These are phyloP conservation scores for Chrysanthemum seticuspe DNA, from an alignment of 129 eudicot species.

Conservation along the genomic window DNA sequence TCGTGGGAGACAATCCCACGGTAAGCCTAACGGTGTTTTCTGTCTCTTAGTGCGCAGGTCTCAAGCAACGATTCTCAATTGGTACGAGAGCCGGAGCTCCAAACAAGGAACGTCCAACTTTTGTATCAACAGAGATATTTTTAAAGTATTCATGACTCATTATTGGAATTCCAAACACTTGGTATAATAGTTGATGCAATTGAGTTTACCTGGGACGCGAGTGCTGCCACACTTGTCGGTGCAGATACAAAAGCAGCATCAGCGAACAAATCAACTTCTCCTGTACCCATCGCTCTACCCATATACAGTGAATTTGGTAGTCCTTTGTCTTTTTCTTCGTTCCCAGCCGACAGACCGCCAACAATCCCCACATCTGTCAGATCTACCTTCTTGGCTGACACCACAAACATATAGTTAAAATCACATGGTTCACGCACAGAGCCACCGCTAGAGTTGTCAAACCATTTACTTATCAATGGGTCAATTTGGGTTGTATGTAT, in stretches of 20 bases:
- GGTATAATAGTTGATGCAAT: too few relatives aligned
- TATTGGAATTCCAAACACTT: not conserved
- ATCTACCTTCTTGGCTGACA: slow-evolving; percentile 65
- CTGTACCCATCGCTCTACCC: slow-evolving; percentile 61
- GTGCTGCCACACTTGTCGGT: slow-evolving; percentile 44
- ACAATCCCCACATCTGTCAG: slow-evolving; percentile 58
- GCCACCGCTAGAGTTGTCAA: too few relatives aligned
- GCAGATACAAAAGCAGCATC: slow-evolving; percentile 95
- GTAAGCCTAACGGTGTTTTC: too few relatives aligned
- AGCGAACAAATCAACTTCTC: slow-evolving; percentile 94
- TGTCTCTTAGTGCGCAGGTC: too few relatives aligned
- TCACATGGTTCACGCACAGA: too few relatives aligned
- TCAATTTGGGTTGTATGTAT: not conserved
- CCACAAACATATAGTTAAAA: too few relatives aligned
- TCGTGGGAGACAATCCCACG: too few relatives aligned
- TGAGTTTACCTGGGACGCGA: slow-evolving; percentile 44
- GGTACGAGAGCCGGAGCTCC: too few relatives aligned
- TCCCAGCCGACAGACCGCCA: slow-evolving; percentile 55
- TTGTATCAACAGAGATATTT: too few relatives aligned
- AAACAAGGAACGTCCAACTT: too few relatives aligned
- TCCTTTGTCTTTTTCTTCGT: slow-evolving; percentile 30
- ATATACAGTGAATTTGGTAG: slow-evolving; percentile 52
- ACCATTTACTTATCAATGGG: not conserved
- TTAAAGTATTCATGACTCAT: not conserved
- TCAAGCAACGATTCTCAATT: too few relatives aligned